Base-by-base conservation (phyloP, 768 basidiomycete species). In the Hemileccinum impolitum region DNA sequence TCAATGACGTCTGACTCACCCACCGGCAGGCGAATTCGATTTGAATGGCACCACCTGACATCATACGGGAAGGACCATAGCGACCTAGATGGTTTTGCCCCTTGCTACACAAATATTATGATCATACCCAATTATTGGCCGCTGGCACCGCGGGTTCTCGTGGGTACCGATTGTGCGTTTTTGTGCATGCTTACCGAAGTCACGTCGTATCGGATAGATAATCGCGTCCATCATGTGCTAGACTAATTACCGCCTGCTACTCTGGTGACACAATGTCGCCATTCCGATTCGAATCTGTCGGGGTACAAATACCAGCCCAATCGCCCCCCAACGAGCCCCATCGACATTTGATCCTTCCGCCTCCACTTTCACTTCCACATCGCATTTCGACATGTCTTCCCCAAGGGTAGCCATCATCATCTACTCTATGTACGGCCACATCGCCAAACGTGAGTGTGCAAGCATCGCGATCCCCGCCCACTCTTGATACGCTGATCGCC, bases 391-490 rank as follows among this genome's bases (percentile, higher is more conserved):
- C 43, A 78, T 77, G 75, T 60, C 77, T 55, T 79, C 84, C 25
- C 60, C 60, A 15, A 77, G 66, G 49, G 67, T 88, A 53, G 85
- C 85, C 47, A 85, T 89, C 64, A 59, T 89, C 57, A 81, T 88
- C 69, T 90, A 90, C 72, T 64, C 80, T 35, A 64, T 87, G 71
- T 87, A 85, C 64, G 84, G 85, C 56, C 89, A 90, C 65, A 78
- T 90, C 66, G 75, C 73, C 55, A 77, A 78, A 60, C 38, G 88
- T 89, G 61, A 32, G 83, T 74, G 9, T 23, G n/a, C 5, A 25
- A 1, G 34, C 32, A 11, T 43, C 19, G 40, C 30, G 37, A 19
- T 23, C 34, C n/a, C 13, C 25, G 10, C 14, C 25, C 18, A 21
- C 21, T 14, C 28, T n/a, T 28, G 23, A 15, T 38, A 1, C n/a